Base-by-base conservation (phyloP, 2,329 filamentous ascomycete species). In the Anthostomella pinea region DNA sequence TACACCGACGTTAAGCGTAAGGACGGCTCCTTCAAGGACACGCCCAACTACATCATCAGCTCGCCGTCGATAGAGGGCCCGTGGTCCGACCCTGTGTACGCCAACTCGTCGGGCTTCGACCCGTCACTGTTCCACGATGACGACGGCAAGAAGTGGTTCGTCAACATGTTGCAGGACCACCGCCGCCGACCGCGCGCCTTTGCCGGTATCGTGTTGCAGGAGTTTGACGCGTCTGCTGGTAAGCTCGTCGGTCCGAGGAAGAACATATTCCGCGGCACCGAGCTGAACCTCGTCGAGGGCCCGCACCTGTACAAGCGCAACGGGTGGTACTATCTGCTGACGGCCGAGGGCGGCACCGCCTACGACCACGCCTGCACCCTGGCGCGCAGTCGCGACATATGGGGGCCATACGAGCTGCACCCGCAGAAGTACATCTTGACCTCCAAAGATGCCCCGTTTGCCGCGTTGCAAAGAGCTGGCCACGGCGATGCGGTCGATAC, bases 1-100 rank as follows among this genome's bases (percentile, higher is more conserved):
- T 83, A 79, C 55, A 81, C 78, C 1, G 77, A 82, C 49, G 77
- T 83, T 11, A 83, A 81, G 61, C 75, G 79, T 45, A 82, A 82
- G 54, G 79, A 83, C 47, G 79, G 79, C 9, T 75, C 72, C 3
- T 81, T 80, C 67, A 81, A 79, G 54, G 78, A 81, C 48, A 69
- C 75, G 1, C 78, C 73, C 46, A 83, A 81, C 50, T 83, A 81
- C 52, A 80, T 83, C 39, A 72, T 83, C 35, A 72, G 53, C 21
- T 68, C 74, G 1, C 60, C 68, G 0, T 48, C 61, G 5, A 75
- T 81, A 35, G 67, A 73, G 23, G 79, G 78, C 0, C 77, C 77
- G 0, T 82, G 79, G 79, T 78, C 75, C 0, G 77, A 82, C 32
- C 77, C 78, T 0, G 54, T 76, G 6, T 77, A 75, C 48, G 65